phyloP scores from a whole-genome alignment of 1,284 basidiomycete species.

The Cutaneotrichosporon mucoides region DNA sequence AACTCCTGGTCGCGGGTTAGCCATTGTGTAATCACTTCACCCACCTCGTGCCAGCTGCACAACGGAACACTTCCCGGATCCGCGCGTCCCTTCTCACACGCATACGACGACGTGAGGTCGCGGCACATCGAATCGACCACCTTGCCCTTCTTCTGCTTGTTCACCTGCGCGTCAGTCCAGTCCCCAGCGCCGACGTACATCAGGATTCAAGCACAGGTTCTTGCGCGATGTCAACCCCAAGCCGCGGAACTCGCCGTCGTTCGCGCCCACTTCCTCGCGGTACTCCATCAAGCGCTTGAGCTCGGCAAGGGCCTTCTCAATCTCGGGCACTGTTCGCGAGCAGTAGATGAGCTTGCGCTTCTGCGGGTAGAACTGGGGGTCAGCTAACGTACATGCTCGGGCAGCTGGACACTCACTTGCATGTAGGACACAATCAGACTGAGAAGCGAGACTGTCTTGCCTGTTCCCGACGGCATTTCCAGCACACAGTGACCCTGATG shows the following conservation, averaged over 20 bases:
- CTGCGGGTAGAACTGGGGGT: conserved; percentile 75
- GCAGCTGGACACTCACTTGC: conserved; percentile 60
- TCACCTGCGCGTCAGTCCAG: conserved; percentile 57
- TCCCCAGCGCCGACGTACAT: conserved; percentile 56
- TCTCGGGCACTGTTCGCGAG: conserved; percentile 99
- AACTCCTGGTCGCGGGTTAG: conserved; percentile 60
- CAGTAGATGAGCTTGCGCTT: conserved; percentile 96
- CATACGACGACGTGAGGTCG: conserved; percentile 84
- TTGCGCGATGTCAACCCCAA: conserved; percentile 92
- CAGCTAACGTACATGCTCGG: no score
- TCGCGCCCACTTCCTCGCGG: conserved; percentile 68
- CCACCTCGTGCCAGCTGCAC: conserved; percentile 95
- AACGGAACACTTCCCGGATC: conserved; percentile 89
- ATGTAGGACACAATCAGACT: conserved; percentile 98
- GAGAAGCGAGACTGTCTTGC: conserved; percentile 95
- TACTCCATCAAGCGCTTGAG: conserved; percentile 93
- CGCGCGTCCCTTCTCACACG: conserved; percentile 77
- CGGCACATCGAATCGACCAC: conserved; percentile 95
- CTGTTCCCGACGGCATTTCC: conserved; percentile 99
- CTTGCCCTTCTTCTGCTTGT: conserved; percentile 96
- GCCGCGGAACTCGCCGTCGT: conserved; percentile 80
- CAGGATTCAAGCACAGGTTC: conserved; percentile 94
- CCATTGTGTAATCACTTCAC: no score
- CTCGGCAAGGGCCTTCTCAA: conserved; percentile 96
- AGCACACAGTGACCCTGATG: conserved; percentile 92